Base-by-base conservation (phyloP, 495 filamentous ascomycete genomes). In the Neurospora sublineolata region DNA sequence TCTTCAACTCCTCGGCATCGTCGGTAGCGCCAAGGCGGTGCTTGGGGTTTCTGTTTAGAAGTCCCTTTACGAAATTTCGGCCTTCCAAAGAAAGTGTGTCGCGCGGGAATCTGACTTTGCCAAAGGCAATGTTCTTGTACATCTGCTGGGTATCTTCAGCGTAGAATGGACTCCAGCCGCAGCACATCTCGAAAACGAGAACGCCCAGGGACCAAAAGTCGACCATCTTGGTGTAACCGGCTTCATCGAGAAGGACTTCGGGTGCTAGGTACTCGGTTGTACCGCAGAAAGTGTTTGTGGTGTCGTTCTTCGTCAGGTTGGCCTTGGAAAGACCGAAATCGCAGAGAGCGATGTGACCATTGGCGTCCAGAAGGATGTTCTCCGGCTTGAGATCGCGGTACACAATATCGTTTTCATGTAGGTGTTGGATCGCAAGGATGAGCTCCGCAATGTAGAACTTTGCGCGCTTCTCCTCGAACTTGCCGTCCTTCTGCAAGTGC, bases 51-150 rank as follows among this genome's bases (percentile, higher is more conserved):
- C 95, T 89, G 82, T 99, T 99, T 18, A 99, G 88, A 69, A 99
- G 84, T 36, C 95, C 95, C 83, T 99, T 99, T 76, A 99, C 95
- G 75, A 99, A 98, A 78, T 97, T 98, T 67, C 95, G 87, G 46
- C 95, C 95, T 80, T 99, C 95, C 23, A 92, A 89, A 73, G 93
- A 97, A 37, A 99, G 84, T 0, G 95, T 96, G 78, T 99, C 95
- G 71, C 93, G 88, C 18, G 95, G 95, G 82, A 99, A 99, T 72
- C 94, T 87, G 40, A 99, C 95, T 77, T 99, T 99, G 76, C 95
- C 95, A 78, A 98, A 98, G 0, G 94, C 96, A 72, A 99, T 99
- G 83, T 99, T 99, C 84, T 98, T 99, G 82, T 99, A 99, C 95
- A 99, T 99, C 79, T 99, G 95, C 80, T 99, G 95, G 3, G 94